Evolutionary conservation across 139 green algal genomes (phyloP).

Genomic region (Picochlorum sp.): DNA sequence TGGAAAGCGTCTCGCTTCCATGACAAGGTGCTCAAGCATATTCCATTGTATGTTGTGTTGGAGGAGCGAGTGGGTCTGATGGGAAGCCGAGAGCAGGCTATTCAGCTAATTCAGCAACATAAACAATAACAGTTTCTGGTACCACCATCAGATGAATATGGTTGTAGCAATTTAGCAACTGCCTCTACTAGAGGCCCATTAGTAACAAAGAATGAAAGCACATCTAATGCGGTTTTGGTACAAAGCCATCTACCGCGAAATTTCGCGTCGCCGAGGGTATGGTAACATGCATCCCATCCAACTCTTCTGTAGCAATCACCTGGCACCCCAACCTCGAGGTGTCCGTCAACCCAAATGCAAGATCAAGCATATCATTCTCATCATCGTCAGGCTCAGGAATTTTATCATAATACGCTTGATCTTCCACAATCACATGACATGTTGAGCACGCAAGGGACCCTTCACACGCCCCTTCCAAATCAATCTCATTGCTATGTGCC

Average conservation of each 20-base stretch:
- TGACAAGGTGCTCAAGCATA: conserved; percentile 28
- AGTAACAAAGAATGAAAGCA: neutral
- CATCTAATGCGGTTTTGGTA: conserved; percentile 69
- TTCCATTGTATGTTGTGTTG: conserved; percentile 64
- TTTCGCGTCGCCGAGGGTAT: conserved; percentile 93
- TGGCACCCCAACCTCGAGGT: conserved; percentile 96
- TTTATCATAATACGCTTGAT: conserved; percentile 75
- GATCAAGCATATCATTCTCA: conserved; percentile 99
- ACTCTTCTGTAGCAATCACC: conserved; percentile 73
- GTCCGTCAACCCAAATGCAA: conserved; percentile 94
- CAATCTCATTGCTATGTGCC: conserved; percentile 95
- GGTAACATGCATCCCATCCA: conserved; percentile 82
- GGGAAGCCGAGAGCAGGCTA: conserved; percentile 49
- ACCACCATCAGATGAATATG: too few species aligned
- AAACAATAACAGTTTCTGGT: neutral
- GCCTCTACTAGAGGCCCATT: too few species aligned
- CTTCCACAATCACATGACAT: conserved; percentile 88
- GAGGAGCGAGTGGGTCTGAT: conserved; percentile 67
- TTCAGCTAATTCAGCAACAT: conserved; percentile 31
- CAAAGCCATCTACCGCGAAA: conserved; percentile 79
- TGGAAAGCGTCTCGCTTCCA: conserved; percentile 41
- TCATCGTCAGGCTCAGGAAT: conserved; percentile 89
- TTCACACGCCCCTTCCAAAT: conserved; percentile 96
- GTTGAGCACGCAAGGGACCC: conserved; percentile 95
- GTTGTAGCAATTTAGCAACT: too few species aligned